Base-by-base conservation (phyloP, 345 rosid species). In the Adansonia digitata region DNA sequence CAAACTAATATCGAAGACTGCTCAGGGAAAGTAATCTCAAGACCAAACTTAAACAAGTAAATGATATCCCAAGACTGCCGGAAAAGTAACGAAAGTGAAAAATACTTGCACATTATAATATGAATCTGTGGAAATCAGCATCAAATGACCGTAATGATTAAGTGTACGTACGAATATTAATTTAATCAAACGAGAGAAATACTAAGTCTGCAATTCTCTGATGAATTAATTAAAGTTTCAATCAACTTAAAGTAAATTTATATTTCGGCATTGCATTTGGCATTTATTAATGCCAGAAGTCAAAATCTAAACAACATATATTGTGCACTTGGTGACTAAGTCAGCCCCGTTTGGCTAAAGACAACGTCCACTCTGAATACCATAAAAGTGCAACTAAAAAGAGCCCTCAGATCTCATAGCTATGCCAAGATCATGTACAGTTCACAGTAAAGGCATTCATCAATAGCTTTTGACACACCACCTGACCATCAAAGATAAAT, bases 371-470 rank as follows among this genome's bases (percentile, higher is more conserved):
- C 26, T 57, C 1, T n/a, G 63, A 12, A 57, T 24, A 57, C 37
- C 12, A 8, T 27, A 59, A 42, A 43, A 24, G n/a, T 13, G 51
- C 37, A 43, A 43, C 48, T 7, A 29, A 35, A 31, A 39, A 39
- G 29, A 55, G 75, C 75, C 75, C 75, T 72, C 75, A 72, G 75
- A 56, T 56, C 51, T 49, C 75, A 72, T 56, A 57, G 64, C 35
- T 72, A n/a, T 5, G 5, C 0, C 20, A 5, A 1, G 11, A 72
- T 42, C 75, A 72, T 40, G 51, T 14, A 42, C 34, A 42, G 34
- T 56, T 72, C 75, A 57, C 51, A 5, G 4, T 24, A 57, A 53
- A 14, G 35, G 51, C 20, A 40, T 56, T 72, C 75, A 72, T 56
- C 75, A 72, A 57, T 72, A 57, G 67, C 67, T 43, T 72, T 42